Evolutionary conservation across 2,329 filamentous ascomycete species (phyloP).

Genomic region (Fusarium oxysporum): DNA sequence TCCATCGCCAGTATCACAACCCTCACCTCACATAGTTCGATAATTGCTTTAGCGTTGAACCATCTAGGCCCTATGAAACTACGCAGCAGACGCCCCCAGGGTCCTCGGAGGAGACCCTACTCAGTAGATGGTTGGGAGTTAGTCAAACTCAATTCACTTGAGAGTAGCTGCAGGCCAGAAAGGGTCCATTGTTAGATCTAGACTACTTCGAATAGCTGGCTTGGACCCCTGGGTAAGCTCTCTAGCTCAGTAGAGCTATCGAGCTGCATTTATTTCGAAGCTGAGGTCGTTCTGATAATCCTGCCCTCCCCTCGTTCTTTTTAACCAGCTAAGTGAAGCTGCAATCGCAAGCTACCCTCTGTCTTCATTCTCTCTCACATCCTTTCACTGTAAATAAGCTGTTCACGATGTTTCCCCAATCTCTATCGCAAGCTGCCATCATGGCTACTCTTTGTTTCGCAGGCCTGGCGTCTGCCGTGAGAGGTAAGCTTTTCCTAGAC

Average conservation of each 20-base stretch:
- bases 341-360: not conserved
- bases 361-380: not conserved
- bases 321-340: not conserved
- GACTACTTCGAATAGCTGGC: not conserved
- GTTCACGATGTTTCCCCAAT: not conserved
- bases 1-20: accelerated
- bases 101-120: not conserved
- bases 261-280: not conserved
- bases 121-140: not conserved
- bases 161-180: not conserved
- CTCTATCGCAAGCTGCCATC: not conserved
- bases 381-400: too few relatives aligned
- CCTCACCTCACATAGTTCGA: not conserved
- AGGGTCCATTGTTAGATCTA: not conserved
- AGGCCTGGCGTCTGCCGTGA: not conserved
- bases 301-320: not conserved
- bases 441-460: not conserved
- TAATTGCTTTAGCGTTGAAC: not conserved
- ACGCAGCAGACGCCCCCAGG: not conserved
- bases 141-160: not conserved
- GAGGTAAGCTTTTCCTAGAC: not conserved
- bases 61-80: not conserved
- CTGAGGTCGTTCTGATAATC: not conserved
- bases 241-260: not conserved
- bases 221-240: not conserved